phyloP scores from a whole-genome alignment of 2,329 filamentous ascomycete genomes.

The Knoxdaviesia capensis region DNA sequence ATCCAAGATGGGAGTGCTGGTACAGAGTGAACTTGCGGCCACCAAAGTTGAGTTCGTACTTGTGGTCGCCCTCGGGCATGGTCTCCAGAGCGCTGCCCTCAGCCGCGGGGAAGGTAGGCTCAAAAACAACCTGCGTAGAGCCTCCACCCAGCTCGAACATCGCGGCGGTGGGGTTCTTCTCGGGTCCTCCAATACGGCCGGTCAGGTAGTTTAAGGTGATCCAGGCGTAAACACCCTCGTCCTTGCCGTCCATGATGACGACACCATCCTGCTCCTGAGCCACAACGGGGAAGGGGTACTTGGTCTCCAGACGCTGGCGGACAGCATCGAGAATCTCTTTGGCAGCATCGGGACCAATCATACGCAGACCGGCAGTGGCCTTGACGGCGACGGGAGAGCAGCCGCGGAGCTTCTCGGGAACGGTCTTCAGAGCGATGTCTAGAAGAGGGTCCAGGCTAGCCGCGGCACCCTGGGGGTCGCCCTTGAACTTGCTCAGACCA shows the following conservation, averaged over 20 bases:
- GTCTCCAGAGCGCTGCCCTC: conserved; percentile 68
- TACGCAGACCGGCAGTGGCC: conserved; percentile 81
- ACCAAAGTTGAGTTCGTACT: conserved; percentile 79
- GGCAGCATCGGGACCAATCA: conserved; percentile 65
- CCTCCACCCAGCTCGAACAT: conserved; percentile 93
- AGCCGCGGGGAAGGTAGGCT: conserved; percentile 65
- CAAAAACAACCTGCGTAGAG: conserved; percentile 95
- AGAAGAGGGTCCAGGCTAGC: conserved; percentile 76
- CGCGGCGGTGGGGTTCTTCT: conserved; percentile 77
- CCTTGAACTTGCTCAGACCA: conserved; percentile 69
- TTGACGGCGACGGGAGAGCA: conserved; percentile 96
- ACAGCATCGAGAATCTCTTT: conserved; percentile 74
- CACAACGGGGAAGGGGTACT: conserved; percentile 89
- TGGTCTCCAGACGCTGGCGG: conserved; percentile 60
- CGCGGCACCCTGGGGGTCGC: conserved; percentile 72
- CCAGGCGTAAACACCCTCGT: conserved; percentile 97
- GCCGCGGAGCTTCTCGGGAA: conserved; percentile 75
- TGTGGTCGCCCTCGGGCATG: conserved; percentile 81
- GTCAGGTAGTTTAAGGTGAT: conserved; percentile 98
- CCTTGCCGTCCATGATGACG: conserved; percentile 90
- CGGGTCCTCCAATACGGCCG: conserved; percentile 87
- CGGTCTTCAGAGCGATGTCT: conserved; percentile 63
- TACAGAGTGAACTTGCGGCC: conserved; percentile 84
- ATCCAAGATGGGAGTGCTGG: conserved; percentile 94
- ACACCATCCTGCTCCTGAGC: conserved; percentile 71